Conservation (phyloP, 2,329 filamentous ascomycete genomes). For the Metarhizium guizhouense region DNA sequence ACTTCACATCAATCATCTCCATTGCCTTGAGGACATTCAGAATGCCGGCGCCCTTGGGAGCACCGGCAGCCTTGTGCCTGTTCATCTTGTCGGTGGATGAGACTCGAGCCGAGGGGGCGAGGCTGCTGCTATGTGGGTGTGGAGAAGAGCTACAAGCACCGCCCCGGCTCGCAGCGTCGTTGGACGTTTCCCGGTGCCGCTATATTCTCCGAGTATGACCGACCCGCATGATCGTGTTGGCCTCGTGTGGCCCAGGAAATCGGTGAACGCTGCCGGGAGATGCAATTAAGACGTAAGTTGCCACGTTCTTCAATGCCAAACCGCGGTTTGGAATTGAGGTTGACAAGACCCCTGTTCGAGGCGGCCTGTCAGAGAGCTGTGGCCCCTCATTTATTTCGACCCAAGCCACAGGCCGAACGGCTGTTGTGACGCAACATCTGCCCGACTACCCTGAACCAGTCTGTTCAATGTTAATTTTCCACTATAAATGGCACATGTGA, state of each 20-base stretch:
- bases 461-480: no score
- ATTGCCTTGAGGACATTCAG: constrained; percentile 71
- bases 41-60: constrained; percentile 42
- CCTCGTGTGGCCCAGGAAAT: neutral
- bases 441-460: no score
- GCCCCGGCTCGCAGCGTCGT: neutral
- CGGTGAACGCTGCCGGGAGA: neutral
- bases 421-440: no score
- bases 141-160: neutral
- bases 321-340: neutral
- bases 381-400: no score
- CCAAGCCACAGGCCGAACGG: no score
- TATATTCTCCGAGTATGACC: neutral
- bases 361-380: neutral
- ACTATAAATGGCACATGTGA: no score
- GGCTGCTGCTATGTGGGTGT: neutral
- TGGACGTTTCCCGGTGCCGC: neutral
- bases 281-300: neutral
- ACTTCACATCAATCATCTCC: constrained; percentile 69
- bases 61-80: constrained; percentile 30
- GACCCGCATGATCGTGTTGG: neutral
- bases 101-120: constrained; percentile 4
- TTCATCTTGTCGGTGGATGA: constrained; percentile 25
- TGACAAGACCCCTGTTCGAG: neutral
- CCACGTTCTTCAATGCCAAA: neutral